phyloP scores from a whole-genome alignment of 2,329 filamentous ascomycete genomes.

The Fusarium nurragi region DNA sequence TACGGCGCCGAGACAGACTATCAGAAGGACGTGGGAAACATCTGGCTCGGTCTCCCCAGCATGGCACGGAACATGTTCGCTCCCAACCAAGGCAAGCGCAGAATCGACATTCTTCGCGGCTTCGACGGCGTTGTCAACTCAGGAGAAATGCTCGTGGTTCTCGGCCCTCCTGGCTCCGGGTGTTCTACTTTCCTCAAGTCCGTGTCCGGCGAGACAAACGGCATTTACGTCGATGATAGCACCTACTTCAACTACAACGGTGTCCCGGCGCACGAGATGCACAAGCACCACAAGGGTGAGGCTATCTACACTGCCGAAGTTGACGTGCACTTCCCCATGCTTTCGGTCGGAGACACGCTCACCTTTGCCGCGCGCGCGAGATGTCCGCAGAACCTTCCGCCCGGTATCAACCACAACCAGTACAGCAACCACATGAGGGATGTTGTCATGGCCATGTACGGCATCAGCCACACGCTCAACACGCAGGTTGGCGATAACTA shows the following conservation, averaged over 20 bases:
- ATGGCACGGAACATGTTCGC: conserved; percentile 2
- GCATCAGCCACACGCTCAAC: conserved; percentile 76
- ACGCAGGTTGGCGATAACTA: conserved; percentile 76
- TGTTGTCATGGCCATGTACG: conserved; percentile 71
- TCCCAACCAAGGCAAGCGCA: conserved; percentile 19
- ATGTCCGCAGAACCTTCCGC: conserved; percentile 68
- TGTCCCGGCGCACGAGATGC: conserved; percentile 31
- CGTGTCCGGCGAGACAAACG: conserved; percentile 68
- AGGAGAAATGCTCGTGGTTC: conserved; percentile 76
- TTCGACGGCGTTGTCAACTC: conserved; percentile 71
- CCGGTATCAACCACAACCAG: conserved; percentile 59
- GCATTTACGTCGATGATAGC: conserved; percentile 65
- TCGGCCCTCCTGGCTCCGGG: conserved; percentile 69
- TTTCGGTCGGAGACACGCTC: conserved; percentile 72
- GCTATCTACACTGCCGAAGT: conserved; percentile 39
- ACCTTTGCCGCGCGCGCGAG: conserved; percentile 69
- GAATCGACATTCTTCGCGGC: conserved; percentile 62
- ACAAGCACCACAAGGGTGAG: conserved; percentile 32
- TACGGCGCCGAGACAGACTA: conserved; percentile 60
- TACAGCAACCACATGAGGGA: conserved; percentile 69
- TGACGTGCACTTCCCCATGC: conserved; percentile 55
- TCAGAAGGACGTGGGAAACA: conserved; percentile 54
- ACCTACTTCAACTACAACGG: conserved; percentile 40
- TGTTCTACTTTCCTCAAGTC: conserved; percentile 74
- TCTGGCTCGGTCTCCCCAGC: conserved; percentile 44